Evolutionary conservation across 768 basidiomycete genomes (phyloP).

Genomic region (Lyophyllum semitale): DNA sequence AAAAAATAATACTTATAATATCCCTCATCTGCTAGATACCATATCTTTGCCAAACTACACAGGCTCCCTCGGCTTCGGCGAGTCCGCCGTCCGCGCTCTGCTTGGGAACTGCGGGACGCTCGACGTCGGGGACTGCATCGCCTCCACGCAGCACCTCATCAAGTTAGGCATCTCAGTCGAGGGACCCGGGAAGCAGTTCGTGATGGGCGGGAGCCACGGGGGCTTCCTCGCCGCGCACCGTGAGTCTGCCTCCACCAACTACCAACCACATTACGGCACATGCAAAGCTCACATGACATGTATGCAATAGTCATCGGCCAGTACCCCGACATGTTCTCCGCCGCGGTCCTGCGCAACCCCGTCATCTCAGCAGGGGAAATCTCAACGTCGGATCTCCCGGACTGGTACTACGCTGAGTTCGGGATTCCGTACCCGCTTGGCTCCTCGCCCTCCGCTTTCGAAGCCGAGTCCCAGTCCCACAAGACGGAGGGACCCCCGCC

Average conservation of each 20-base stretch:
- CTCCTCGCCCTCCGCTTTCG: slow-evolving; percentile 25
- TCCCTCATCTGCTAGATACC: slow-evolving; percentile 43
- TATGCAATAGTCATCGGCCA: slow-evolving; percentile 58
- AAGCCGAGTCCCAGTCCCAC: slow-evolving; percentile 1
- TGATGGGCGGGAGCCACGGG: slow-evolving; percentile 72
- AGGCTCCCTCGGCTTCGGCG: slow-evolving; percentile 67
- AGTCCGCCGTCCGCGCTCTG: slow-evolving; percentile 54
- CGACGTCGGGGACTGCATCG: slow-evolving; percentile 68
- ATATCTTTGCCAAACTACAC: slow-evolving; percentile 67
- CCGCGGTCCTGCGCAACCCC: slow-evolving; percentile 67
- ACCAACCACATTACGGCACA: not conserved
- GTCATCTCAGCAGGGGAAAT: slow-evolving; percentile 65
- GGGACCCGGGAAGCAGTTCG: slow-evolving; percentile 51
- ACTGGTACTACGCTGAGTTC: slow-evolving; percentile 61
- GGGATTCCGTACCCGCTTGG: slow-evolving; percentile 42
- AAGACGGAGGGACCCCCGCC: slow-evolving; percentile 25
- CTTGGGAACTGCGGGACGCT: slow-evolving; percentile 62
- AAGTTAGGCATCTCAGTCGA: slow-evolving; percentile 47
- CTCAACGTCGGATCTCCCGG: slow-evolving; percentile 63
- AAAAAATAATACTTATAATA: not conserved
- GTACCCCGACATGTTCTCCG: slow-evolving; percentile 61
- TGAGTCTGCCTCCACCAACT: slow-evolving; percentile 30
- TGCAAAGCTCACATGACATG: not conserved
- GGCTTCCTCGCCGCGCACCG: slow-evolving; percentile 64
- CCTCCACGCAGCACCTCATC: slow-evolving; percentile 52